Percentiles rank a stretch among this genome's conserved stretches.
Conservation (phyloP, 352 stramenopile genomes). For the Phytophthora ramorum region DNA sequence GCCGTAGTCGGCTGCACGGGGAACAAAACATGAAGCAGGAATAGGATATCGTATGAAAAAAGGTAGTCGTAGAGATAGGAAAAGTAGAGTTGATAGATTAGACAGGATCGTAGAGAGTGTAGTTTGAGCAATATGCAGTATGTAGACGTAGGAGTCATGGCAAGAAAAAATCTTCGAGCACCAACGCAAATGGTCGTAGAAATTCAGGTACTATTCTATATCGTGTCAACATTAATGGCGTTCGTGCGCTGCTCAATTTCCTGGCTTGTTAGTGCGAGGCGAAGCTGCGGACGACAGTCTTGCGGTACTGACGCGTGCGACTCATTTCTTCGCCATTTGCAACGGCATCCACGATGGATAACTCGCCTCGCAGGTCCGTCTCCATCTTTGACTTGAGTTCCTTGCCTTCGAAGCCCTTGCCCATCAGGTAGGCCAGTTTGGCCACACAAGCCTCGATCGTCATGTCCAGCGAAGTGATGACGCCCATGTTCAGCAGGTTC, state of each 20-base stretch:
- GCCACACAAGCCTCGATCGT: conserved; percentile 94
- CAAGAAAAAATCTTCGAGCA: neutral
- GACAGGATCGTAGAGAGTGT: neutral
- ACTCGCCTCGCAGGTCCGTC: conserved; percentile 80
- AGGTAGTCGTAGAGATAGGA: conserved; percentile 12
- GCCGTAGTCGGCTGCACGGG: neutral
- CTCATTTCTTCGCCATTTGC: conserved; percentile 70
- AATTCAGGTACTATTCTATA: conserved; percentile 34
- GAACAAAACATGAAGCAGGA: conserved; percentile 2
- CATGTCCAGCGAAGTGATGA: conserved; percentile 97
- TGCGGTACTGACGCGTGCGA: conserved; percentile 69
- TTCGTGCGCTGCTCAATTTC: conserved; percentile 15
- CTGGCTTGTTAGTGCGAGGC: conserved; percentile 54
- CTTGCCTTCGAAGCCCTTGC: conserved; percentile 72
- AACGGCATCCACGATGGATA: conserved; percentile 78
- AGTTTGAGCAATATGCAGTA: neutral
- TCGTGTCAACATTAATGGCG: conserved; percentile 28
- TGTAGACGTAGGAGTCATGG: neutral
- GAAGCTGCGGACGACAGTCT: conserved; percentile 83
- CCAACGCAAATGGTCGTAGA: conserved; percentile 1
- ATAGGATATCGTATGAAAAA: conserved; percentile 15
- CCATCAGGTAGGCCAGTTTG: conserved; percentile 96
- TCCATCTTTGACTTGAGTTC: conserved; percentile 87
- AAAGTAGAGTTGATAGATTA: neutral
- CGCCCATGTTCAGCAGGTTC: conserved; percentile 89